Base-by-base conservation (phyloP, 1,139 yeast genomes). In the Pichia sp. region DNA sequence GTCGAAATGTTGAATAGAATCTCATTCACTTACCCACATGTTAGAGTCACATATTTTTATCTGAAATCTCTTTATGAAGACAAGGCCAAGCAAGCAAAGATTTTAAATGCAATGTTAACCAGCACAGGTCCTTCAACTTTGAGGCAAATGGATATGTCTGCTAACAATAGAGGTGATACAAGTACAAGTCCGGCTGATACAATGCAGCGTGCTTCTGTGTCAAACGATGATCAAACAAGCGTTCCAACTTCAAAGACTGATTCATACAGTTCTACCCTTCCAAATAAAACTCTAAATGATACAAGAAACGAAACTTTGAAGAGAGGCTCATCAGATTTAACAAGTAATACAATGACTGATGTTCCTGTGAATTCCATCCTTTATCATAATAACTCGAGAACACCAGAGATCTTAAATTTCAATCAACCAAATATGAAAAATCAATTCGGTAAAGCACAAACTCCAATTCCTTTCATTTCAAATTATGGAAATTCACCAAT, bases 21-120 rank as follows among this genome's bases (percentile, higher is more conserved):
- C 11, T 40, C 58, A 4, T 39, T 44, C 19, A 55, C 53, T 27
- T 55, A 57, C 54, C 59, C 63, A 2, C 47, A 52, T 34, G 58
- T 60, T 8, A 42, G 54, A 17, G 42, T 59, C 12, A 53, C 54
- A 14, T 52, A 53, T 36, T 58, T 48, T 47, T 51, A 51, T 42
- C 36, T 61, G 27, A 53, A 56, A 30, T 35, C 55, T 3, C 40
- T 61, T n/a, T 55, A 54, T 45, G 46, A 47, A 14, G 58, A 59
- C 39, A 54, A 59, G 35, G 15, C 45, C 17, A 57, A 51, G 34
- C 62, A 58, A 28, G 47, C 43, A 15, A 40, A 47, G 7, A 24
- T 58, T 33, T 49, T 58, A 12, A 48, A 55, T 20, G 53, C 50
- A 10, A 50, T 56, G 14, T 34, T 56, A 17, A 40, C 20, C 4